A percentile compares a stretch with the other conserved stretches of the same genome.
Conservation (phyloP, 805 yeast species). For the Diddensiella santjacobensis region DNA sequence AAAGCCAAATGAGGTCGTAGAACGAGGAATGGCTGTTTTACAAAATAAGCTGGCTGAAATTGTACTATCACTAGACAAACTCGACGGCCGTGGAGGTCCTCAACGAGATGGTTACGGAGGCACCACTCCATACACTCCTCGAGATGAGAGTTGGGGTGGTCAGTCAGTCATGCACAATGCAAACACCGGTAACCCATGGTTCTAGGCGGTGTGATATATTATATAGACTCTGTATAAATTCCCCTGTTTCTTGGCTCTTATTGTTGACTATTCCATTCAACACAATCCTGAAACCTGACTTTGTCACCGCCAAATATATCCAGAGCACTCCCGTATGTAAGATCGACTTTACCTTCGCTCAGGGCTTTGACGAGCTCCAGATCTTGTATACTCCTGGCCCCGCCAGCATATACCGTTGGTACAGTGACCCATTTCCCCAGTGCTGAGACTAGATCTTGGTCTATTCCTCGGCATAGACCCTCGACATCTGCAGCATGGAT, state of each 20-base stretch:
- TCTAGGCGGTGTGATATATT: no score
- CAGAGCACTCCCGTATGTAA: conserved; percentile 88
- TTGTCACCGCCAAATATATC: conserved; percentile 91
- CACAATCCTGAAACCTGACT: conserved; percentile 72
- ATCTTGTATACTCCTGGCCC: conserved; percentile 75
- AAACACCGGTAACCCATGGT: not conserved
- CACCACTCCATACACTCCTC: conserved; percentile 4
- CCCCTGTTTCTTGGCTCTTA: conserved; percentile 5
- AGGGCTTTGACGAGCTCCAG: conserved; percentile 59
- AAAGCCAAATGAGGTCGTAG: conserved; percentile 83
- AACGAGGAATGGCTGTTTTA: conserved; percentile 76
- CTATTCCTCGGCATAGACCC: conserved; percentile 92
- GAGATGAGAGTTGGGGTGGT: conserved; percentile 5
- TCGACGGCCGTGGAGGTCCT: conserved; percentile 14
- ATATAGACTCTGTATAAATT: no score
- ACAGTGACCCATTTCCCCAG: conserved; percentile 76
- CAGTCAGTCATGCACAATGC: conserved; percentile 2
- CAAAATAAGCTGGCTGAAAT: conserved; percentile 90
- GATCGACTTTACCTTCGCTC: conserved; percentile 80
- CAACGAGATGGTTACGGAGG: conserved; percentile 3
- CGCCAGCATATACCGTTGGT: conserved; percentile 94
- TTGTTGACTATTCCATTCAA: conserved; percentile 60
- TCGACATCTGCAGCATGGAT: conserved; percentile 99
- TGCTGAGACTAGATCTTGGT: conserved; percentile 64
- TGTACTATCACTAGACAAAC: conserved; percentile 56